Evolutionary conservation across 164 flowering plant species (phyloP), one percentile per base, ranked within the genome.

Genomic region (Platanus orientalis): DNA sequence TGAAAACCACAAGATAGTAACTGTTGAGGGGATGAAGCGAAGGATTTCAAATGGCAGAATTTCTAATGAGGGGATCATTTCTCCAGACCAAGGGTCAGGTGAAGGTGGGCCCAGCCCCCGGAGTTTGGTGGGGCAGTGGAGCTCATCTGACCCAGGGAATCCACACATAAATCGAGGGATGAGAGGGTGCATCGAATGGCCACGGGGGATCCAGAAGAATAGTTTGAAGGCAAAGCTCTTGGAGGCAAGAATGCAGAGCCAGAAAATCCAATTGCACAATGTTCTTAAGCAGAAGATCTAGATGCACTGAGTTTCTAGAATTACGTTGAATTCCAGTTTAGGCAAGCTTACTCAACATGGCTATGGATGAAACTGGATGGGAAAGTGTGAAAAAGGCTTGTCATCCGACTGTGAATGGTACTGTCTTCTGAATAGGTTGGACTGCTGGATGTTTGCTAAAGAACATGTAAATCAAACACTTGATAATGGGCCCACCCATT

Each of bases 121-220:
- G 0, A 86, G 81, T 59, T 47, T 81, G 69, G 50, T 64, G 4
- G 84, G 75, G 44, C 84, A 87, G 25, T 87, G 96, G 92, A 83
- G 92, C 69, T 90, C 96, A 9, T 91, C 97, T 2, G 97, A 89
- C 6, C 67, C 83, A 0, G 81, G 78, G 10, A 78, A 88, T 71
- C 87, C 82, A 48, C 85, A 83, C 20, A 69, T 81, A 36, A 71
- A 54, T n/a, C 76, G 83, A 52, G 91, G 84, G 10, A 86, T 81
- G 88, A 92, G 88, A 73, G 96, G 96, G 39, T 87, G 97, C 84
- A 90, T 87, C 12, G 94, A 90, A 62, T 87, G 97, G 94, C 95
- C 95, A 29, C 79, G 83, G 1, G 76, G 78, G 4, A 54, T 56
- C 2, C 93, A 87, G 79, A 90, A 84, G 74, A 70, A 69, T 36